These are phyloP conservation scores for Cyamopsis tetragonoloba DNA, from an alignment of 306 rosid species.

Conservation along the genomic window DNA sequence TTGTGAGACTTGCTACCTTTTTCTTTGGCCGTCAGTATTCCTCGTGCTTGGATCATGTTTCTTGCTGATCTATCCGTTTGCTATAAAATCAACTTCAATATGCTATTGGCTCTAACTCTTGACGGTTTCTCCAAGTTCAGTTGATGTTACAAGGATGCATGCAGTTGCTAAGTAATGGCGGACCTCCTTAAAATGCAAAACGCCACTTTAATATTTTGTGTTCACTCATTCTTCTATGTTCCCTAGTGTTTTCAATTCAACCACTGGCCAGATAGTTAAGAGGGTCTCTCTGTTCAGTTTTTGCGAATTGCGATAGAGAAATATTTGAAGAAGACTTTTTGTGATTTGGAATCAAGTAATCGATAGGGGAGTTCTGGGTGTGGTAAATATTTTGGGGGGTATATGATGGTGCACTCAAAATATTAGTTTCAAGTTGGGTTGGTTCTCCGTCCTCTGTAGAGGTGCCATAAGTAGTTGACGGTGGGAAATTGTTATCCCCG, in stretches of 20 bases:
- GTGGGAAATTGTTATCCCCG: slow-evolving; percentile 12
- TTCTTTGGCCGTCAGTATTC: slow-evolving; percentile 26
- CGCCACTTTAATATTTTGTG: slow-evolving; percentile 21
- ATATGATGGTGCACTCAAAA: slow-evolving; percentile 5
- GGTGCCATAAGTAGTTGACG: slow-evolving; percentile 1
- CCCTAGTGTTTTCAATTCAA: slow-evolving; percentile 24
- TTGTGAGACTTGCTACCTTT: slow-evolving; percentile 24
- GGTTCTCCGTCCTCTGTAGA: not conserved
- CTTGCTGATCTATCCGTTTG: slow-evolving; percentile 24
- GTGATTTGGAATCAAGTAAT: slow-evolving; percentile 8
- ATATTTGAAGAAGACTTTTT: slow-evolving; percentile 2
- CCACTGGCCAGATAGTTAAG: slow-evolving; percentile 29
- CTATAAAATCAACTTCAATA: slow-evolving; percentile 15
- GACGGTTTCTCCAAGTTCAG: slow-evolving; percentile 27
- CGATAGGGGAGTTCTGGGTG: slow-evolving; percentile 20
- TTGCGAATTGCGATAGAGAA: slow-evolving; percentile 15
- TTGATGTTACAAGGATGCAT: slow-evolving; percentile 21
- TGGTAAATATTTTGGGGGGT: slow-evolving; percentile 15
- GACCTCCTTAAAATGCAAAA: slow-evolving; percentile 6
- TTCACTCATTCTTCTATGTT: slow-evolving; percentile 26
- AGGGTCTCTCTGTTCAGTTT: slow-evolving; percentile 15
- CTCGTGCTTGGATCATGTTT: slow-evolving; percentile 26
- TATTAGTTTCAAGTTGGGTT: slow-evolving; percentile 22
- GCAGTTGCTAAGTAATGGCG: slow-evolving; percentile 12
- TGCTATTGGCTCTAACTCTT: slow-evolving; percentile 16